These are phyloP conservation scores for Meira nashicola DNA, from an alignment of 1,284 basidiomycete genomes.

Conservation along the genomic window DNA sequence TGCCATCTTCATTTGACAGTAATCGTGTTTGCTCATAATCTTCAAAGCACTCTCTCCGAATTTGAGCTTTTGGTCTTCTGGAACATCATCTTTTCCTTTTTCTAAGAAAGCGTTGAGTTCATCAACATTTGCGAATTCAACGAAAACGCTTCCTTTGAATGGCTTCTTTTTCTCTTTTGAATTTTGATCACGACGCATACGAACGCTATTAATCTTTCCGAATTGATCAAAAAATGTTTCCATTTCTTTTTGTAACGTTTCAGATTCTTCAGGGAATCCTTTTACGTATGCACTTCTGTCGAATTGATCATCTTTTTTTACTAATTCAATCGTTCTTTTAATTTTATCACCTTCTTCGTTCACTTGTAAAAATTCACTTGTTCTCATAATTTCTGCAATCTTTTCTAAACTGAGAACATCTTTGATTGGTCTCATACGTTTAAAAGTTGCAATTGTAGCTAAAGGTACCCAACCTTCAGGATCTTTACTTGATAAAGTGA, in stretches of 20 bases:
- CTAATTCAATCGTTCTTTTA: conserved; percentile 62
- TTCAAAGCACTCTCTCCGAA: conserved; percentile 61
- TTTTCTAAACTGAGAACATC: conserved; percentile 33
- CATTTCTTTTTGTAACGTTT: conserved; percentile 68
- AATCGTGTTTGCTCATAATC: conserved; percentile 72
- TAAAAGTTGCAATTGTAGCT: conserved; percentile 84
- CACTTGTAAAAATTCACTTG: conserved; percentile 63
- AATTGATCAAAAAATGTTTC: conserved; percentile 79
- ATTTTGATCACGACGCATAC: conserved; percentile 69
- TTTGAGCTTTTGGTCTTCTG: conserved; percentile 26
- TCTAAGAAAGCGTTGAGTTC: conserved; percentile 71
- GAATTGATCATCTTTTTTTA: conserved; percentile 42
- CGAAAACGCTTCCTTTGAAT: conserved; percentile 93
- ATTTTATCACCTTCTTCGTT: conserved; percentile 70
- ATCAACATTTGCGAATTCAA: conserved; percentile 74
- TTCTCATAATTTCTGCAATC: conserved; percentile 38
- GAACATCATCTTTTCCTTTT: conserved; percentile 60
- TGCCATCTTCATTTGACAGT: conserved; percentile 94
- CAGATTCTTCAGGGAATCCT: conserved; percentile 75
- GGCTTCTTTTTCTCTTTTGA: conserved; percentile 61
- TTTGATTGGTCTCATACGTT: conserved; percentile 72
- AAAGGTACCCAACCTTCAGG: conserved; percentile 80
- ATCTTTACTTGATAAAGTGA: conserved; percentile 45
- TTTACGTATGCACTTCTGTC: conserved; percentile 59
- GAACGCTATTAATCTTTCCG: conserved; percentile 75